These are phyloP conservation scores for Fennellomyces sp. DNA, from an alignment of 371 early-diverging fungal genomes.

Conservation along the genomic window DNA sequence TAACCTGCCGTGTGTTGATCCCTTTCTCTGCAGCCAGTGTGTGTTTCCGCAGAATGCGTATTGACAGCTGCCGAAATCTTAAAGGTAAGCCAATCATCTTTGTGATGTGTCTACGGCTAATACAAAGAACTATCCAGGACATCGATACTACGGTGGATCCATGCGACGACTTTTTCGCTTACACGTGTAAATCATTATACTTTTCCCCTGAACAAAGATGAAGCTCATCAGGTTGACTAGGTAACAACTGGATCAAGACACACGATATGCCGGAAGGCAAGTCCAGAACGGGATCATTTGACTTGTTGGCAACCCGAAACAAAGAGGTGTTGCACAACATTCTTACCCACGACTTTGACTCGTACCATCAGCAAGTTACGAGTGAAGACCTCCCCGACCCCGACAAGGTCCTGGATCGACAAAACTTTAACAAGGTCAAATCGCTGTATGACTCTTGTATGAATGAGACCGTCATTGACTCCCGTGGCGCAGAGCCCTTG, in stretches of 20 bases:
- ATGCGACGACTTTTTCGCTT: constrained; percentile 55
- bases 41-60: constrained; percentile 56
- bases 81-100: constrained; percentile 19
- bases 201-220: neutral
- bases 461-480: constrained; percentile 52
- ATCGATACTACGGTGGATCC: constrained; percentile 44
- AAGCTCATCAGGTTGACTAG: constrained; percentile 23
- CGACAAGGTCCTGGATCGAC: constrained; percentile 37
- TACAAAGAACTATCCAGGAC: constrained; percentile 35
- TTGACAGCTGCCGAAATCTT: constrained; percentile 59
- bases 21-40: neutral
- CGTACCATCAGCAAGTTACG: constrained; percentile 26
- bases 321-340: constrained; percentile 64
- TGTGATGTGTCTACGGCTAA: neutral
- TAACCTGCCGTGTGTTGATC: neutral
- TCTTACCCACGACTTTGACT: constrained; percentile 39
- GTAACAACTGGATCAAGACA: constrained; percentile 48
- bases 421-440: constrained; percentile 55
- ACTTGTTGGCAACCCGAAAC: constrained; percentile 42
- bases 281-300: constrained; percentile 40
- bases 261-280: constrained; percentile 59
- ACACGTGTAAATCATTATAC: constrained; percentile 47
- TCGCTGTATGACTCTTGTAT: constrained; percentile 57
- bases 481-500: constrained; percentile 50
- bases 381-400: constrained; percentile 29